These are phyloP conservation scores for Hamamelis virginiana DNA, from an alignment of 164 flowering plant species.

Conservation along the genomic window DNA sequence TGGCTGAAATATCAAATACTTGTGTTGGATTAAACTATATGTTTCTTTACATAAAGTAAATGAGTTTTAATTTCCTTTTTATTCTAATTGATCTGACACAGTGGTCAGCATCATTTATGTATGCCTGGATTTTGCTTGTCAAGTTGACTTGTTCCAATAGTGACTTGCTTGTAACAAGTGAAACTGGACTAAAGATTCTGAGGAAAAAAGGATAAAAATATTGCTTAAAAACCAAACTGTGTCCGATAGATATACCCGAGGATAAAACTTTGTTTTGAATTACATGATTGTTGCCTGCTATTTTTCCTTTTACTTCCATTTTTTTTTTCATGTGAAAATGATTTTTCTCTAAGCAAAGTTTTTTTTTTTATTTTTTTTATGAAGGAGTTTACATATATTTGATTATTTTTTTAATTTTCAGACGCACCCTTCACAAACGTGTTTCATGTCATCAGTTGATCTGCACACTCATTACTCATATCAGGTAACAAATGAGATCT, in stretches of 20 bases:
- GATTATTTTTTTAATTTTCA: conserved; percentile 34
- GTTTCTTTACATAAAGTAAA: too few relatives aligned
- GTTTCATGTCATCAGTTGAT: conserved; percentile 99
- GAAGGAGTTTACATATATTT: background rate
- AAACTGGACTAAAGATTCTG: background rate
- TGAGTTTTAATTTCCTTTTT: too few relatives aligned
- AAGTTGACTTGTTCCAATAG: too few relatives aligned
- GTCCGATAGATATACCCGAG: too few relatives aligned
- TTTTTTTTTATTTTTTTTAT: background rate
- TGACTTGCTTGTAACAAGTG: too few relatives aligned
- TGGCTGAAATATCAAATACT: too few relatives aligned
- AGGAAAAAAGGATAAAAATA: background rate
- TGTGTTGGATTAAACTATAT: too few relatives aligned
- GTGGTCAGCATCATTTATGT: too few relatives aligned
- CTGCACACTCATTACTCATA: conserved; percentile 98
- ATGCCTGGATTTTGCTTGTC: too few relatives aligned
- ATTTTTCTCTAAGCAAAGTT: background rate
- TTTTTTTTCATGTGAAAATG: background rate
- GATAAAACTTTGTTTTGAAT: background rate
- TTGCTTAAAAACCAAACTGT: background rate
- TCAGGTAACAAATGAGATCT: conserved; percentile 55
- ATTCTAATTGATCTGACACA: too few relatives aligned
- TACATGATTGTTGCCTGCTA: background rate
- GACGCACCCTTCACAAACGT: conserved; percentile 98
- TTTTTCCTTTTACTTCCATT: background rate